These are phyloP conservation scores for Epichloe uncinata DNA, from an alignment of 2,329 filamentous ascomycete species.

Conservation along the genomic window DNA sequence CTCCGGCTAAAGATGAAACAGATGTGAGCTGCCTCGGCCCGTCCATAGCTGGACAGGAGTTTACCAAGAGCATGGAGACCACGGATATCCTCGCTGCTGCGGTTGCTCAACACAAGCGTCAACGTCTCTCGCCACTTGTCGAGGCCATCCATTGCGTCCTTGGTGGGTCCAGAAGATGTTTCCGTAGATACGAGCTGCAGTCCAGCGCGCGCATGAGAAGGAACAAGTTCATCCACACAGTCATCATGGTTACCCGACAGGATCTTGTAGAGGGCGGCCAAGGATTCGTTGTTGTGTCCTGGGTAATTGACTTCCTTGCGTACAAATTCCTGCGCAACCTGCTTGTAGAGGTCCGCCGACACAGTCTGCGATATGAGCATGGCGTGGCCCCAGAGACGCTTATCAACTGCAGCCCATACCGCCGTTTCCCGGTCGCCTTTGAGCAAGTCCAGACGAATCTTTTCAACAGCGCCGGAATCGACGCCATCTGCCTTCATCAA, in stretches of 20 bases:
- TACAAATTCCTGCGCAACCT: constrained; percentile 90
- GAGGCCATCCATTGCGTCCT: constrained; percentile 69
- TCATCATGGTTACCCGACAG: constrained; percentile 91
- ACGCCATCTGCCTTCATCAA: constrained; percentile 48
- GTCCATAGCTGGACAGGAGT: constrained; percentile 71
- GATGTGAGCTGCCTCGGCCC: constrained; percentile 82
- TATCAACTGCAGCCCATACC: constrained; percentile 86
- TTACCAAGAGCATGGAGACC: constrained; percentile 71
- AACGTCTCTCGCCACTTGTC: constrained; percentile 93
- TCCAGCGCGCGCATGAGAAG: constrained; percentile 80
- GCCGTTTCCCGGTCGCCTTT: constrained; percentile 79
- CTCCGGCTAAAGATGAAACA: constrained; percentile 80
- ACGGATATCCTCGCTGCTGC: constrained; percentile 63
- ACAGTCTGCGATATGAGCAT: constrained; percentile 73
- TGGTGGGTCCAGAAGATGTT: constrained; percentile 43
- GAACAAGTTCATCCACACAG: constrained; percentile 89
- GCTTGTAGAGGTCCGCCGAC: constrained; percentile 76
- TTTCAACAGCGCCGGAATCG: constrained; percentile 55
- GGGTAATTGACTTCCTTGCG: constrained; percentile 82
- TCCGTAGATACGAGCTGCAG: constrained; percentile 80
- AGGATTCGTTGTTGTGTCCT: constrained; percentile 67
- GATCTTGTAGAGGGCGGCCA: constrained; percentile 86
- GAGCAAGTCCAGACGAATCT: constrained; percentile 60
- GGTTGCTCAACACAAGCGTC: constrained; percentile 73
- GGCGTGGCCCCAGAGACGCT: constrained; percentile 90